phyloP scores from a whole-genome alignment of 2,329 filamentous ascomycete genomes.

The Ophiostoma montium region DNA sequence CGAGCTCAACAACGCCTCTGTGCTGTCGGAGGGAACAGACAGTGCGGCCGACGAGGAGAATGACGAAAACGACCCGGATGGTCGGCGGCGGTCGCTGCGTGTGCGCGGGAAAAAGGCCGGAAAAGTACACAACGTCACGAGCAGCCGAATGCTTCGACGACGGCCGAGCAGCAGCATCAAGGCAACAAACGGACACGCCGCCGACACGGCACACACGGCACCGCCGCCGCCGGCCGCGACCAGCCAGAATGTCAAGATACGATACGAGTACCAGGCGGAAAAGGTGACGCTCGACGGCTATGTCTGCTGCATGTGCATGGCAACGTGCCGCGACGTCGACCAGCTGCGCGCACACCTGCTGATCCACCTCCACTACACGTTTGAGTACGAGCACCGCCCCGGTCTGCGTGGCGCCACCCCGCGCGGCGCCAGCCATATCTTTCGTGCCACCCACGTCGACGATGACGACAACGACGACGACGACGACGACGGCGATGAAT shows the following conservation, averaged over 20 bases:
- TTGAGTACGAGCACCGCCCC: conserved; percentile 25
- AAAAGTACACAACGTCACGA: conserved; percentile 32
- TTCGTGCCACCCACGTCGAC: conserved; percentile 23
- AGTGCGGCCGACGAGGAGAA: conserved; percentile 15
- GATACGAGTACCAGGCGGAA: conserved; percentile 23
- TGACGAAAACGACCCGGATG: conserved; percentile 28
- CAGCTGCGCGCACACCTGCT: conserved; percentile 36
- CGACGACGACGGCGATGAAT: conserved; percentile 7
- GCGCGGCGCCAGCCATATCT: conserved; percentile 18
- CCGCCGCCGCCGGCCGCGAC: conserved; percentile 12
- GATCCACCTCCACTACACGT: conserved; percentile 31
- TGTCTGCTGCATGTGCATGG: conserved; percentile 37
- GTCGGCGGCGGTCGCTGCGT: conserved; percentile 37
- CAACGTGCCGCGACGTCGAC: conserved; percentile 30
- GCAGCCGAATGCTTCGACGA: neutral
- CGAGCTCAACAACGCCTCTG: conserved; percentile 4
- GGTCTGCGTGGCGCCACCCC: neutral
- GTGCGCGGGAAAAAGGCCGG: conserved; percentile 31
- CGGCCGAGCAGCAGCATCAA: too few relatives aligned
- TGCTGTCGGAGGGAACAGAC: conserved; percentile 7
- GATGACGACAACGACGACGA: conserved; percentile 12
- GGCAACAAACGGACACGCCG: conserved; percentile 16
- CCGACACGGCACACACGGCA: conserved; percentile 15
- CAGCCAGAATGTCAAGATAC: conserved; percentile 20
- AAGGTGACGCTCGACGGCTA: conserved; percentile 33